These are phyloP conservation scores for Neopestalotiopsis clavispora DNA, from an alignment of 2,329 filamentous ascomycete species.

Conservation along the genomic window DNA sequence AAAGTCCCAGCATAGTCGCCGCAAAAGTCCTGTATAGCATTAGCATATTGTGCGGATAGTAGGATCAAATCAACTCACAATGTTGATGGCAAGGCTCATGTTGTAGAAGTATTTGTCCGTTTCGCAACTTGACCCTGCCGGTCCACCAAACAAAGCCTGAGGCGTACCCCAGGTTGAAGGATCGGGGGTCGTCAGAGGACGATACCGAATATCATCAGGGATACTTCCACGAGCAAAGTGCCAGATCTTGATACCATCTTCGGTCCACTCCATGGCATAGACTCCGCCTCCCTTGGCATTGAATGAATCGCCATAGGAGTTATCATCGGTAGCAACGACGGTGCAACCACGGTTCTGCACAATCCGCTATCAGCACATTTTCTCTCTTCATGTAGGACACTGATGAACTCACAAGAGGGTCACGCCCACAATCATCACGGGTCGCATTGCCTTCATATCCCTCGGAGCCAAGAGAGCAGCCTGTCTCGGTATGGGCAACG, in stretches of 20 bases:
- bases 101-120: conserved; percentile 69
- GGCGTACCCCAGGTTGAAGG: conserved; percentile 73
- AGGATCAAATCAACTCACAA: conserved; percentile 38
- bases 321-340: conserved; percentile 46
- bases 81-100: conserved; percentile 76
- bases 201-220: conserved; percentile 66
- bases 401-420: background rate
- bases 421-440: conserved; percentile 30
- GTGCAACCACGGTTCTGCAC: conserved; percentile 52
- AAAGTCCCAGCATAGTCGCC: conserved; percentile 70
- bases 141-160: conserved; percentile 69
- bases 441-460: conserved; percentile 31
- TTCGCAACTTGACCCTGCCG: conserved; percentile 60
- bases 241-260: conserved; percentile 72
- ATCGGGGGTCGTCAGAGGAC: conserved; percentile 54
- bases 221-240: conserved; percentile 72
- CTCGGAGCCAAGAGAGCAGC: conserved; percentile 21
- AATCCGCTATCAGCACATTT: background rate
- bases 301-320: conserved; percentile 67
- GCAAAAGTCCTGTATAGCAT: conserved; percentile 64
- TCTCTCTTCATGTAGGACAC: background rate
- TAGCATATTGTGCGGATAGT: background rate
- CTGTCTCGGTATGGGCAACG: conserved; percentile 60
- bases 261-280: conserved; percentile 75
- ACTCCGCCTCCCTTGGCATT: conserved; percentile 71